Percentiles rank a stretch among this genome's conserved stretches.
Conservation (phyloP, 2,329 filamentous ascomycete species). For the Colletotrichum abscissum region DNA sequence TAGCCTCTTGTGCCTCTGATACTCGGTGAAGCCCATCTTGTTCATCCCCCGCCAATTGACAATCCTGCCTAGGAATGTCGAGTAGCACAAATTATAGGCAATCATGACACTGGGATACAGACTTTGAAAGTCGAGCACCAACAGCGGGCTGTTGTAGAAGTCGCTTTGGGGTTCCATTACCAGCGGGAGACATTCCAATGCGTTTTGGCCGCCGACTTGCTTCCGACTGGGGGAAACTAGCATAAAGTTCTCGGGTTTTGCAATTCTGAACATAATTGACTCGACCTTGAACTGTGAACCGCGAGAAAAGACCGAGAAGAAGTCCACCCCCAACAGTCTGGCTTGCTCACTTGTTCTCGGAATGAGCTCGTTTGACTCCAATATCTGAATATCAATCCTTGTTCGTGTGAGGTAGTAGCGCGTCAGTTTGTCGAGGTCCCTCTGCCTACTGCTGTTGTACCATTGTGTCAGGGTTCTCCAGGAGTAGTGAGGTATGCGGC, state of each 20-base stretch:
- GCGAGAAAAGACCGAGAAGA: slow-evolving; percentile 94
- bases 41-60: slow-evolving; percentile 88
- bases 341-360: slow-evolving; percentile 94
- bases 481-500: slow-evolving; percentile 87
- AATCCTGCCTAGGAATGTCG: slow-evolving; percentile 90
- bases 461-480: slow-evolving; percentile 83
- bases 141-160: slow-evolving; percentile 89
- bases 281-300: slow-evolving; percentile 99
- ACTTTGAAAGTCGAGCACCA: slow-evolving; percentile 96
- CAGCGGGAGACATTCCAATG: slow-evolving; percentile 90
- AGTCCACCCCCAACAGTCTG: slow-evolving; percentile 91
- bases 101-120: slow-evolving; percentile 99
- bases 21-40: slow-evolving; percentile 95
- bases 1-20: slow-evolving; percentile 79
- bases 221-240: slow-evolving; percentile 90
- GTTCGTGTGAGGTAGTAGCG: slow-evolving; percentile 82
- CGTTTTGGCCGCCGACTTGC: slow-evolving; percentile 94
- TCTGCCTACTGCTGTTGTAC: slow-evolving; percentile 77
- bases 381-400: slow-evolving; percentile 86
- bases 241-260: slow-evolving; percentile 95
- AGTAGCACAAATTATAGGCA: slow-evolving; percentile 99
- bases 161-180: slow-evolving; percentile 98
- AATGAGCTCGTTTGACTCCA: slow-evolving; percentile 90
- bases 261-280: slow-evolving; percentile 98
- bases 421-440: slow-evolving; percentile 79